Evolutionary conservation across 176 grass and related monocot genomes (phyloP).

Genomic region (Paspalum notatum): DNA sequence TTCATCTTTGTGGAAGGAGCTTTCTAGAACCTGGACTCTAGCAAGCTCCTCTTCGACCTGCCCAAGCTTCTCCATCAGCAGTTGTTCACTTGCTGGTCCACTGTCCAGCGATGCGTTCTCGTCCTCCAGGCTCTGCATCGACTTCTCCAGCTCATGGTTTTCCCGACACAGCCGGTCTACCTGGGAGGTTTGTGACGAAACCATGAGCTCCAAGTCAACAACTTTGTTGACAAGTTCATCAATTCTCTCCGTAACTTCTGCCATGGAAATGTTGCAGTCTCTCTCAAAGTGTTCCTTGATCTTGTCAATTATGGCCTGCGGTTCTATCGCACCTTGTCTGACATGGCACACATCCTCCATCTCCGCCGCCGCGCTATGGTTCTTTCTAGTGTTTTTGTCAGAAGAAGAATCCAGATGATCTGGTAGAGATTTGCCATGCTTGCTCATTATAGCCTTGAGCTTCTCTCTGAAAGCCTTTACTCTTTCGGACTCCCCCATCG

Average conservation of each 20-base stretch:
- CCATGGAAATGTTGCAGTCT: conserved; percentile 59
- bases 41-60: conserved; percentile 66
- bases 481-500: conserved; percentile 51
- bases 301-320: conserved; percentile 58
- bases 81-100: conserved; percentile 48
- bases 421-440: conserved; percentile 42
- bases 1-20: conserved; percentile 65
- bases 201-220: conserved; percentile 77
- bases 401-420: conserved; percentile 25
- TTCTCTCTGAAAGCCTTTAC: conserved; percentile 50
- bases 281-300: conserved; percentile 80
- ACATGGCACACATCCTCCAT: conserved; percentile 46
- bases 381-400: conserved; percentile 38
- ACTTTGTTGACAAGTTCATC: conserved; percentile 88
- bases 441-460: conserved; percentile 52
- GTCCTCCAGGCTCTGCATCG: conserved; percentile 59
- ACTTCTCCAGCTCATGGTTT: conserved; percentile 62
- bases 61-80: conserved; percentile 59
- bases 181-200: conserved; percentile 82
- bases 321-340: conserved; percentile 56
- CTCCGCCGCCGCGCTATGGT: conserved; percentile 17
- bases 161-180: conserved; percentile 70
- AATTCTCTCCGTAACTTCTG: conserved; percentile 77
- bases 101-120: conserved; percentile 38
- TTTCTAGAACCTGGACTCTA: conserved; percentile 66